Percentiles rank a stretch among this genome's conserved stretches.
phyloP scores from a whole-genome alignment of 768 basidiomycete genomes.

The Amanita inopinata region DNA sequence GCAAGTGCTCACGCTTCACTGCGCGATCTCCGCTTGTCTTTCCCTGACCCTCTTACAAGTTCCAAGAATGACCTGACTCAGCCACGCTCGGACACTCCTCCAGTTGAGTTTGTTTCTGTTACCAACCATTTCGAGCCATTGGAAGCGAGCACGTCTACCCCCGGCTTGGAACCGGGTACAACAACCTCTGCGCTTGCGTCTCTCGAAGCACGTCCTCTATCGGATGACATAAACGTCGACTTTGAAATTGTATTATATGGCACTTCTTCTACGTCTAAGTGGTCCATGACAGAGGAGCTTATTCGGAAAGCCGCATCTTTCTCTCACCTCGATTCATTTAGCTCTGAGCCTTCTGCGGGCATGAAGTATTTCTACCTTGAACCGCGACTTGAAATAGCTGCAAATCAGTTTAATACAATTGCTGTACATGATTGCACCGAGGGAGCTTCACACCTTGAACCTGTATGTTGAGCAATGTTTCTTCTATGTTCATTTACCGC shows the following conservation, averaged over 20 bases:
- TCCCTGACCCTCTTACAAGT: conserved; percentile 75
- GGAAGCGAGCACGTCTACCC: conserved; percentile 13
- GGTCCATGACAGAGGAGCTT: conserved; percentile 49
- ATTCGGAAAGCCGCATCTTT: conserved; percentile 43
- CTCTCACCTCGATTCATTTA: conserved; percentile 23
- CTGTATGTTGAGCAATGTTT: conserved; percentile 26
- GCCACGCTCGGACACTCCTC: conserved; percentile 44
- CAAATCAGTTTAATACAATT: conserved; percentile 21
- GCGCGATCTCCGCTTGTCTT: conserved; percentile 70
- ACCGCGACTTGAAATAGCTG: conserved; percentile 16
- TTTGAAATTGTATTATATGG: conserved; percentile 67
- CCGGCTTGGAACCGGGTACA: conserved; percentile 26
- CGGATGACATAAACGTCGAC: conserved; percentile 24
- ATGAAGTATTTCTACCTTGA: conserved; percentile 21
- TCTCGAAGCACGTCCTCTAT: conserved; percentile 16
- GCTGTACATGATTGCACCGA: conserved; percentile 30
- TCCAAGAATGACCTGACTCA: conserved; percentile 52
- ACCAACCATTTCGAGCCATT: conserved; percentile 11
- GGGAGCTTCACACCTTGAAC: conserved; percentile 15
- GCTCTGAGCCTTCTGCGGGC: not conserved
- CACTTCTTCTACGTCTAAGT: conserved; percentile 44
- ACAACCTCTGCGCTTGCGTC: conserved; percentile 26
- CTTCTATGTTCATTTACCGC: conserved; percentile 25
- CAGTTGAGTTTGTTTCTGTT: conserved; percentile 15
- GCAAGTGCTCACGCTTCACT: conserved; percentile 50